These are phyloP conservation scores for Zangia roseola DNA, from an alignment of 768 basidiomycete species.

Conservation along the genomic window DNA sequence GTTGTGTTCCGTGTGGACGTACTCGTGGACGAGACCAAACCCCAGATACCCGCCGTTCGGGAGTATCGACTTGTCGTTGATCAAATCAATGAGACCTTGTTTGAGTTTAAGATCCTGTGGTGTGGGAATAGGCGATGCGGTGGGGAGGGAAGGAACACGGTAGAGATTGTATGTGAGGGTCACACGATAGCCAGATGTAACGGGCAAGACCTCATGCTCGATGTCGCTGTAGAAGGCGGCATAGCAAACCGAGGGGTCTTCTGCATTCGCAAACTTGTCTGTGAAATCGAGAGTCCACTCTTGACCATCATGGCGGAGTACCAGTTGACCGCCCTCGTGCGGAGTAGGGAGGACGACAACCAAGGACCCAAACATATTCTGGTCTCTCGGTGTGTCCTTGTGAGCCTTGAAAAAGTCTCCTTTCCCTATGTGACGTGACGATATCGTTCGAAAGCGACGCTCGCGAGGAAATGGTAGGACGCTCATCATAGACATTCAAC, in stretches of 20 bases:
- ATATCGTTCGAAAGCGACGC: too few species aligned
- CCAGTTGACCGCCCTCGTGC: constrained; percentile 12
- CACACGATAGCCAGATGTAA: constrained; percentile 42
- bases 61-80: constrained; percentile 1
- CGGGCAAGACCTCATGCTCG: constrained; percentile 45
- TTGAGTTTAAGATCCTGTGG: background rate
- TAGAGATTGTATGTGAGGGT: constrained; percentile 45
- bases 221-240: constrained; percentile 44
- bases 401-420: constrained; percentile 12
- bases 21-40: constrained; percentile 13
- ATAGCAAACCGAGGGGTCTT: constrained; percentile 30
- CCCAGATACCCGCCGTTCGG: constrained; percentile 8
- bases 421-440: background rate
- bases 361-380: constrained; percentile 51
- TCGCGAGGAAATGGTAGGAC: too few species aligned
- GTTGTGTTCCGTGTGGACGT: background rate
- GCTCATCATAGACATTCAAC: constrained; percentile 48
- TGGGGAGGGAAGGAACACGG: background rate
- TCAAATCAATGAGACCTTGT: background rate
- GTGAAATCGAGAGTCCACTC: constrained; percentile 7
- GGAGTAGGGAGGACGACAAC: constrained; percentile 48
- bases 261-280: background rate
- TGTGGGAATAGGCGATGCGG: background rate
- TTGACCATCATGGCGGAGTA: constrained; percentile 3
- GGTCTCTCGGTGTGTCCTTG: constrained; percentile 37